Base-by-base conservation (phyloP, 345 rosid genomes). In the Jatropha curcas region DNA sequence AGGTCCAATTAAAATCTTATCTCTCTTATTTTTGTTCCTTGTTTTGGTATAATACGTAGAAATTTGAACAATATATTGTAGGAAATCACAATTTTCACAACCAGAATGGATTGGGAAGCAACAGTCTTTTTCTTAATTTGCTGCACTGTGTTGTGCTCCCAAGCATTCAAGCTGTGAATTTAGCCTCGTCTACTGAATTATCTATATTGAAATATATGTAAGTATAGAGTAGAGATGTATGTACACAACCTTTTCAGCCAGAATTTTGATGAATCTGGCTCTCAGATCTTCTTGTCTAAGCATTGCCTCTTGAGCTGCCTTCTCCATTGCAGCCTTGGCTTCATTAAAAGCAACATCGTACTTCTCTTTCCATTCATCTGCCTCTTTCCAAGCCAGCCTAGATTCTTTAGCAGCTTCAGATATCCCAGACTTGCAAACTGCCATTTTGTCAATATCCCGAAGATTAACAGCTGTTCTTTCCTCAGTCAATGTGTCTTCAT, bases 331-430 rank as follows among this genome's bases (percentile, higher is more conserved):
- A 46, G 30, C 74, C 67, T 46, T 46, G 68, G 51, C 68, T 72
- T 82, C 85, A 51, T 73, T 71, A 35, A 75, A 35, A 67, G 60
- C 77, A 71, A 65, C 71, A 35, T 77, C 82, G 51, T 80, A 80
- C 76, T 77, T 84, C 39, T 74, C 77, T 80, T 77, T 84, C 85
- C 84, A 80, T 60, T 79, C 82, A 37, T 60, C 68, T 39, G 78
- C 76, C 70, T 71, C 77, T 68, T 20, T 25, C 52, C 68, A 31
- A 60, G 68, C 68, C 64, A 65, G 58, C 57, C 43, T 63, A 65
- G 57, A 60, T 35, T 71, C 46, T 72, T 56, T 61, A 55, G 34
- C 17, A 37, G 67, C 81, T 62, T 28, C 71, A 53, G 27, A 4
- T 45, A 39, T 58, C 37, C 58, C 58, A 56, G 60, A 65, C 67